Conservation (phyloP, 768 basidiomycete genomes). For the Megacollybia marginata region DNA sequence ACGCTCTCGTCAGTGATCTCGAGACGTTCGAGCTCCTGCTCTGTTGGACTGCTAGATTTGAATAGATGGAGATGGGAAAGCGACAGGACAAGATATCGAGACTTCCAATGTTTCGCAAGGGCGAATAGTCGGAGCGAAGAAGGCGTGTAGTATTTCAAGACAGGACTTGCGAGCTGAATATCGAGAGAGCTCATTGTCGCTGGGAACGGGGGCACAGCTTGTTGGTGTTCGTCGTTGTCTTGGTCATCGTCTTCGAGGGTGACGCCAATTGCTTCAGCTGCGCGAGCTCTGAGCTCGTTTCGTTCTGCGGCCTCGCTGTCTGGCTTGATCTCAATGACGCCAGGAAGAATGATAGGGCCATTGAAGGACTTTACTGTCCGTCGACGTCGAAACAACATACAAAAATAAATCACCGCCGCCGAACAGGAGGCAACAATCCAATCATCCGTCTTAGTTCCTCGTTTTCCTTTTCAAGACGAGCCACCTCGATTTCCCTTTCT, state of each 20-base stretch:
- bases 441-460: conserved; percentile 68
- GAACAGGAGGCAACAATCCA: conserved; percentile 34
- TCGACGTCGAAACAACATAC: conserved; percentile 4
- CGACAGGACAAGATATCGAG: conserved; percentile 53
- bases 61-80: conserved; percentile 64
- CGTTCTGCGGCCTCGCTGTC: conserved; percentile 59
- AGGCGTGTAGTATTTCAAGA: conserved; percentile 66
- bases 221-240: conserved; percentile 1
- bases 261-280: conserved; percentile 72
- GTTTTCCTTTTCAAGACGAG: conserved; percentile 84
- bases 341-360: conserved; percentile 44
- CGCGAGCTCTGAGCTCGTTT: conserved; percentile 65
- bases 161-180: conserved; percentile 30
- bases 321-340: conserved; percentile 59
- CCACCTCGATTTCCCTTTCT: conserved; percentile 87
- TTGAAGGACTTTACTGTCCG: conserved; percentile 15
- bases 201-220: conserved; percentile 56
- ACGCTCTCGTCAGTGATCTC: conserved; percentile 73
- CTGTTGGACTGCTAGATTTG: conserved; percentile 50
- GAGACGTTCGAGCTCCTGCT: conserved; percentile 66
- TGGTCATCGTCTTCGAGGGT: conserved; percentile 32
- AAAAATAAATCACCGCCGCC: conserved; percentile 17
- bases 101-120: conserved; percentile 67
- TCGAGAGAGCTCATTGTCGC: conserved; percentile 45
- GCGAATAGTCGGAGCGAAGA: conserved; percentile 65